Evolutionary conservation across 148 eudicot genomes (phyloP).

Genomic region (Persicaria maculosa): DNA sequence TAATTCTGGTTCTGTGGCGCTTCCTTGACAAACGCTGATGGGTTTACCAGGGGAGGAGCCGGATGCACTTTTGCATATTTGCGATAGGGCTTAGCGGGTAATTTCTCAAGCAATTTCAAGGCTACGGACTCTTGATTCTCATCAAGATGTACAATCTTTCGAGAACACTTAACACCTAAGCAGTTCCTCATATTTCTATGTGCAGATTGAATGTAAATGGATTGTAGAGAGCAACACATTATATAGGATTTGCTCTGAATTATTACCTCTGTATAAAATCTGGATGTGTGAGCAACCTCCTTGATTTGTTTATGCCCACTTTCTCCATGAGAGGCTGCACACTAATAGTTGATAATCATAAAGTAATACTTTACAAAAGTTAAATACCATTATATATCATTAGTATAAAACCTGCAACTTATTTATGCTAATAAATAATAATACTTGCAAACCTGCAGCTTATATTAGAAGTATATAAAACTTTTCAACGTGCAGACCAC

Average conservation of each 20-base stretch:
- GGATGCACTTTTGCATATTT: slow-evolving; percentile 6
- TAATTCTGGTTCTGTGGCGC: neutral
- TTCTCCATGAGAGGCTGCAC: slow-evolving; percentile 2
- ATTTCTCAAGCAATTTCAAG: slow-evolving; percentile 1
- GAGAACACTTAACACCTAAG: no score
- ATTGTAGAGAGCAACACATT: no score
- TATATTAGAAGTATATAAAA: no score
- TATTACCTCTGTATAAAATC: no score
- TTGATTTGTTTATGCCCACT: neutral
- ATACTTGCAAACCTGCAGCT: neutral
- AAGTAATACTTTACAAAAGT: slow-evolving; percentile 7
- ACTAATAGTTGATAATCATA: neutral
- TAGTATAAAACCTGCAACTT: neutral
- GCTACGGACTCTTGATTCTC: neutral
- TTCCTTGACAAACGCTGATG: neutral
- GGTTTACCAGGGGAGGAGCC: neutral
- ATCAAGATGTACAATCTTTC: no score
- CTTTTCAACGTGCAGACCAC: no score
- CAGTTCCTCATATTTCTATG: no score
- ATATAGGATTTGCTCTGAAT: no score
- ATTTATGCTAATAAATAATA: neutral
- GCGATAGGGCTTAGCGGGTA: neutral
- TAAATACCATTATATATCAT: neutral
- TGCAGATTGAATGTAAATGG: no score
- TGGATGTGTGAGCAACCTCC: slow-evolving; percentile 8